Evolutionary conservation across 768 basidiomycete genomes (phyloP).

Genomic region (Lyophyllum shimeji): DNA sequence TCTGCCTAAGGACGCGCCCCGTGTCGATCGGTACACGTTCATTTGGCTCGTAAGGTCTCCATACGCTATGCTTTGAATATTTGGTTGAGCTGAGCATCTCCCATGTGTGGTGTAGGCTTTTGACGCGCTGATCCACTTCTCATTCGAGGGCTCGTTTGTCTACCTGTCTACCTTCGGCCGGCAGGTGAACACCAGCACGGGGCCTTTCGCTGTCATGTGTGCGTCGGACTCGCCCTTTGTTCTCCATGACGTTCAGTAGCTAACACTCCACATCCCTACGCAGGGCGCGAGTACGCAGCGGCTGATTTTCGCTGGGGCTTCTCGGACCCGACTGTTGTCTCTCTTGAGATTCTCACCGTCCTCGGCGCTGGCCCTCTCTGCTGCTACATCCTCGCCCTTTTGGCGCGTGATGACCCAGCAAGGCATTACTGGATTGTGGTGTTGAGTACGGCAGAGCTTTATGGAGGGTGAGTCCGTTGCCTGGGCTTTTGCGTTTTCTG

Average conservation of each 20-base stretch:
- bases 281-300: conserved; percentile 80
- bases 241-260: too few relatives aligned
- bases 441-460: conserved; percentile 72
- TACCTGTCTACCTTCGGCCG: conserved; percentile 75
- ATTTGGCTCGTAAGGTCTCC: conserved; percentile 63
- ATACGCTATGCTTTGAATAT: not conserved
- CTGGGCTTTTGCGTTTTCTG: not conserved
- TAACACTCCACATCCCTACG: not conserved
- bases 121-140: conserved; percentile 78
- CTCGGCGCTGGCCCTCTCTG: conserved; percentile 75
- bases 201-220: conserved; percentile 77
- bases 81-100: not conserved
- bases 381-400: conserved; percentile 67
- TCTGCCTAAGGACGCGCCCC: conserved; percentile 61
- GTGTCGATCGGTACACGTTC: conserved; percentile 69
- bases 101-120: conserved; percentile 50
- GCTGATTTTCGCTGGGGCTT: conserved; percentile 84
- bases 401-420: conserved; percentile 63
- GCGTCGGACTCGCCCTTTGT: conserved; percentile 25
- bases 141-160: conserved; percentile 78
- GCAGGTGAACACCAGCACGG: conserved; percentile 65
- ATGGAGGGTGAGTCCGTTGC: conserved; percentile 56
- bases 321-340: conserved; percentile 77
- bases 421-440: conserved; percentile 82
- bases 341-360: conserved; percentile 83